Evolutionary conservation across 1,139 yeast genomes (phyloP), one percentile per base, ranked within the genome.

Genomic region (Yamadazyma membranifaciens): DNA sequence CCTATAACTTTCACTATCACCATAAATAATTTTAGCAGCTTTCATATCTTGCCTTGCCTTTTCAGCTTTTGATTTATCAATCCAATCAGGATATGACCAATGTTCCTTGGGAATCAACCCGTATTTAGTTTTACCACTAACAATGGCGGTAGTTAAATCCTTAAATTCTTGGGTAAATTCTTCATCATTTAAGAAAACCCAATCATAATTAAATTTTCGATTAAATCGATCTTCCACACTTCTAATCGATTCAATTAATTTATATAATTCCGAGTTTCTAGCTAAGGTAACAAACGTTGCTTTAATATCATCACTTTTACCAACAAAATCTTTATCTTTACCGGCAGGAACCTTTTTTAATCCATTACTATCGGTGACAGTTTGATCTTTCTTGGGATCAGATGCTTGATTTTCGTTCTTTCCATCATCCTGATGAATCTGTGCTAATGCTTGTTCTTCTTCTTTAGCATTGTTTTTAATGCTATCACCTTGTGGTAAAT

Each of bases 171-270:
- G 72, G 20, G 73, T 59, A 55, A 83, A 82, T 15, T 67, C 74
- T 47, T 74, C 83, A 49, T 84, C 83, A 60, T 84, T 84, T 45
- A 85, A 67, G 56, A 86, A 86, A 10, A 85, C 85, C 94, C 94
- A 86, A 58, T 85, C 92, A 58, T 86, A 86, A 53, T 81, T 70
- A 63, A 62, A 85, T 44, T 77, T 70, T 32, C 66, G 57, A 65
- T 86, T 86, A 68, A 85, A 86, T 36, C 89, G 68, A 56, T 83
- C 87, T 61, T 86, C 92, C 41, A 83, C 67, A 28, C 78, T 69
- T 43, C 89, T 69, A 66, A 86, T 84, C 2, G 91, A 73, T 48
- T 72, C 68, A 41, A 84, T 63, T 11, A 88, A 84, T 3, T 78
- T 81, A 36, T 68, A 72, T 27, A 86, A 60, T 59, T 86, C 95